Percentiles rank a stretch among this genome's conserved stretches.
phyloP scores from a whole-genome alignment of 2,329 filamentous ascomycete species.

The Aspergillus piperis region DNA sequence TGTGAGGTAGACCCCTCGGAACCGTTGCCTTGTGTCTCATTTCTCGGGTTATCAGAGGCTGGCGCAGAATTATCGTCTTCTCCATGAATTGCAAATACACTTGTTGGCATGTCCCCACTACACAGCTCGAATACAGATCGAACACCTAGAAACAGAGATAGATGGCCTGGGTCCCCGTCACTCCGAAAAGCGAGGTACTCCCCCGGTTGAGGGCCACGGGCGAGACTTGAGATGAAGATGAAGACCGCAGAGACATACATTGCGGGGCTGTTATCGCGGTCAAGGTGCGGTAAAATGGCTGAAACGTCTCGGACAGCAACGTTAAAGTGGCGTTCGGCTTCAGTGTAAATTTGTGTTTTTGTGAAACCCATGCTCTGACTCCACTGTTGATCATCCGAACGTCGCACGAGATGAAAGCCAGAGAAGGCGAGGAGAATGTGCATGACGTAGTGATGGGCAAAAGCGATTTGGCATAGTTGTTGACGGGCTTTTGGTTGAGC shows the following conservation, averaged over 20 bases:
- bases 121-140: conserved; percentile 15
- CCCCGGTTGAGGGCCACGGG: conserved; percentile 9
- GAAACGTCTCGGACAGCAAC: conserved; percentile 14
- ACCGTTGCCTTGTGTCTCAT: too few relatives aligned
- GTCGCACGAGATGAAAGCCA: conserved; percentile 14
- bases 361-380: background rate
- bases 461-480: conserved; percentile 12
- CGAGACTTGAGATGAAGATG: conserved; percentile 16
- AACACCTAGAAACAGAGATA: conserved; percentile 17
- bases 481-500: background rate
- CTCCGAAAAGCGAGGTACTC: conserved; percentile 21
- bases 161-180: conserved; percentile 1
- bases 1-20: too few relatives aligned
- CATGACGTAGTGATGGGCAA: conserved; percentile 16
- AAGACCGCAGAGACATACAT: conserved; percentile 11
- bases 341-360: conserved; percentile 1
- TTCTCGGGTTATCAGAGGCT: too few relatives aligned
- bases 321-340: conserved; percentile 15
- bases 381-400: background rate
- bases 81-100: background rate
- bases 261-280: conserved; percentile 1
- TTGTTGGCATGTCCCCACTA: background rate
- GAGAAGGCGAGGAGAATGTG: conserved; percentile 17
- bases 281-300: conserved; percentile 1
- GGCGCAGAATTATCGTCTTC: background rate